Conservation (phyloP, 768 basidiomycete species). For the Boletus sp. region DNA sequence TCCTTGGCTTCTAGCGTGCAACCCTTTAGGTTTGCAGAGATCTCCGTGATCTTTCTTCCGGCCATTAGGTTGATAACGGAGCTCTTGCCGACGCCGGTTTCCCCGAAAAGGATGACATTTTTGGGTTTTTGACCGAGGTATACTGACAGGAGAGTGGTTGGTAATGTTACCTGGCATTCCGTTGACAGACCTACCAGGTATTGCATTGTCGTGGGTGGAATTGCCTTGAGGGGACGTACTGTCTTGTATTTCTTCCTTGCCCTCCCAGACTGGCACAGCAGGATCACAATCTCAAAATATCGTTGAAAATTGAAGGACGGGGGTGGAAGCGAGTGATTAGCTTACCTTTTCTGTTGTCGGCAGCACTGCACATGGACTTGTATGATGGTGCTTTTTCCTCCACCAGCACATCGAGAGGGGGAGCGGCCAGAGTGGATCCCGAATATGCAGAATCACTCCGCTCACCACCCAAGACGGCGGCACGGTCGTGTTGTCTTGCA, state of each 20-base stretch:
- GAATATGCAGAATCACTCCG: neutral
- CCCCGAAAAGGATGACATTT: constrained; percentile 9
- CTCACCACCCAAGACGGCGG: neutral
- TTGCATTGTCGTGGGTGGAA: neutral
- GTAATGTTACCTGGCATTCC: neutral
- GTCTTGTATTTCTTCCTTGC: neutral
- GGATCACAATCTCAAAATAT: neutral
- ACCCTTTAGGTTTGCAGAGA: neutral
- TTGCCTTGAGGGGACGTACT: neutral
- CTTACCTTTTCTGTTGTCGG: neutral
- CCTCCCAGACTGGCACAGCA: neutral
- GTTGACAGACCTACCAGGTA: neutral
- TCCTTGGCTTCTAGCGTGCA: neutral
- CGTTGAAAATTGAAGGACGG: too few species aligned
- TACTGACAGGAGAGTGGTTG: neutral
- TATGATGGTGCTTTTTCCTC: neutral
- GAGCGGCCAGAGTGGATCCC: neutral
- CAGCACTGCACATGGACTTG: neutral
- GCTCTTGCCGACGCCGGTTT: constrained; percentile 9
- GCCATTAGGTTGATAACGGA: constrained; percentile 11
- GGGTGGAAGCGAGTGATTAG: neutral
- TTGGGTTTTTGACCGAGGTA: neutral
- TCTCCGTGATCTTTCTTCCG: neutral
- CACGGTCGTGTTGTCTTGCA: neutral
- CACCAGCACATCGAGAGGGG: neutral